Evolutionary conservation across 2,329 filamentous ascomycete species (phyloP).

Genomic region (Paraconiothyrium brasiliense): DNA sequence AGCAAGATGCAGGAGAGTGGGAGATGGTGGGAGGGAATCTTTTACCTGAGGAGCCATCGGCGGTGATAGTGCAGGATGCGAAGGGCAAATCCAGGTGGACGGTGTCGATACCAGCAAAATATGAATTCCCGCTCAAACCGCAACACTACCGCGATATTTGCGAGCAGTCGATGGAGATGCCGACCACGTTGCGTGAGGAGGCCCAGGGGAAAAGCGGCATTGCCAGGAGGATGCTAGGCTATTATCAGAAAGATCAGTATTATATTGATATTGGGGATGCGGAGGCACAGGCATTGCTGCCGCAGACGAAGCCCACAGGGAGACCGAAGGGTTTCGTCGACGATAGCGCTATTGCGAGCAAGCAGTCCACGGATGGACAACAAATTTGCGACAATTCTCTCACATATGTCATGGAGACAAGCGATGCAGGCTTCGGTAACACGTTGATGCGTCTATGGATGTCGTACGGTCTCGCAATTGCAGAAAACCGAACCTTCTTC

Average conservation of each 20-base stretch:
- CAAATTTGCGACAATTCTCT: constrained; percentile 74
- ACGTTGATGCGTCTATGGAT: constrained; percentile 84
- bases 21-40: constrained; percentile 73
- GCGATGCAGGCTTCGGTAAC: constrained; percentile 79
- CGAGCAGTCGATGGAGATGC: constrained; percentile 71
- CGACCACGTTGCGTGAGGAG: constrained; percentile 58
- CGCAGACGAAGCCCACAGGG: constrained; percentile 52
- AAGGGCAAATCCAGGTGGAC: constrained; percentile 78
- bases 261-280: constrained; percentile 81
- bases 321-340: constrained; percentile 51
- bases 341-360: constrained; percentile 42
- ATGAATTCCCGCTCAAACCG: constrained; percentile 72
- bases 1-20: constrained; percentile 58
- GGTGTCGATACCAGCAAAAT: constrained; percentile 75
- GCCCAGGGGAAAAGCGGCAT: constrained; percentile 36
- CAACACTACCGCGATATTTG: constrained; percentile 76
- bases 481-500: constrained; percentile 81
- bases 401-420: constrained; percentile 79
- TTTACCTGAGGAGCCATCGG: constrained; percentile 76
- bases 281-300: constrained; percentile 70
- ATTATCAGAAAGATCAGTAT: constrained; percentile 71
- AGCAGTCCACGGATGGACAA: constrained; percentile 43
- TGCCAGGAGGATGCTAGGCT: constrained; percentile 53
- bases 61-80: constrained; percentile 73
- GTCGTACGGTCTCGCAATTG: constrained; percentile 79